Percentiles rank a stretch among this genome's conserved stretches.
Conservation (phyloP, 306 rosid species). For the Vicia villosa region DNA sequence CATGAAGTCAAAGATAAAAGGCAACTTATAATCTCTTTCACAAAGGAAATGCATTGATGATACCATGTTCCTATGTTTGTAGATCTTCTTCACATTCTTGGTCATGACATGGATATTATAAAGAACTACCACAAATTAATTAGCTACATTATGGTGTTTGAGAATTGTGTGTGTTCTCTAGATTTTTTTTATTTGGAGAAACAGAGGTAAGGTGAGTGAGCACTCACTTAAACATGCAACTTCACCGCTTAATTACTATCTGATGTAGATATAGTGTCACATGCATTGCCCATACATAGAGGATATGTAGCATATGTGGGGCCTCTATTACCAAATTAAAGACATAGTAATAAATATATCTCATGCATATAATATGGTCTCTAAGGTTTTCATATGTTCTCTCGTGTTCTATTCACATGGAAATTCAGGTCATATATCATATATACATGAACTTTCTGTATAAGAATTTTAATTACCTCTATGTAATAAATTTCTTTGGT, state of each 20-base stretch:
- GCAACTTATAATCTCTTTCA: not conserved
- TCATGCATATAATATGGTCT: conserved; percentile 34
- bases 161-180: too few species aligned
- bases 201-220: conserved; percentile 6
- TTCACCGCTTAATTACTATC: conserved; percentile 38
- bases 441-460: not conserved
- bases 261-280: conserved; percentile 33
- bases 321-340: conserved; percentile 29
- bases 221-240: conserved; percentile 29
- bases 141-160: too few species aligned
- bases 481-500: not conserved
- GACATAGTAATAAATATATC: conserved; percentile 18
- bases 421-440: conserved; percentile 36
- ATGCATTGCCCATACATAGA: conserved; percentile 51
- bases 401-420: conserved; percentile 47
- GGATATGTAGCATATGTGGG: conserved; percentile 40
- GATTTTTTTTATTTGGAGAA: conserved; percentile 16
- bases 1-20: conserved; percentile 25
- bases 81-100: conserved; percentile 7
- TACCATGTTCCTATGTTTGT: conserved; percentile 20
- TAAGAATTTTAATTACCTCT: not conserved
- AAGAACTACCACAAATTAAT: too few species aligned
- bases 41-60: conserved; percentile 8
- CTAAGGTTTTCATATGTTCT: conserved; percentile 12
- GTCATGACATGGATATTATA: conserved; percentile 30